A percentile compares a stretch with the other conserved stretches of the same genome.
Conservation (phyloP, 495 filamentous ascomycete genomes). For the Hypoxylon fragiforme region DNA sequence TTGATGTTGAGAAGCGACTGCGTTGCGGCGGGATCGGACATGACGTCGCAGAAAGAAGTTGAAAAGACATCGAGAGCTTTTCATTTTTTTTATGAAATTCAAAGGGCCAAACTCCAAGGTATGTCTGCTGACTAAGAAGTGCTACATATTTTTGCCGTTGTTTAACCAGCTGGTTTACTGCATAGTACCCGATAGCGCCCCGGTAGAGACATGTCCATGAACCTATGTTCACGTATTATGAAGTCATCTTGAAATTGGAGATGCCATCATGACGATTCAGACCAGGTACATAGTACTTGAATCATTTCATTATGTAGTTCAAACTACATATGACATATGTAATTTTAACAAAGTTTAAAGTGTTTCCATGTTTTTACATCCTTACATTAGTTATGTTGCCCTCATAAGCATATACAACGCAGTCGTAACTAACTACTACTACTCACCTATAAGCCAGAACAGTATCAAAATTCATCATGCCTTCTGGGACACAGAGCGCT, state of each 20-base stretch:
- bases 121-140: slow-evolving; percentile 9
- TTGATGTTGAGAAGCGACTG: slow-evolving; percentile 48
- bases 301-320: too few species aligned
- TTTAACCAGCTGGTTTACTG: slow-evolving; percentile 6
- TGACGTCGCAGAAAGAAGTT: slow-evolving; percentile 26
- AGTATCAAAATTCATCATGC: slow-evolving; percentile 6
- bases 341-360: too few species aligned
- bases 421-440: too few species aligned
- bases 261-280: slow-evolving; percentile 19
- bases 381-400: too few species aligned
- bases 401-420: too few species aligned
- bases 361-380: too few species aligned
- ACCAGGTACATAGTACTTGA: too few species aligned
- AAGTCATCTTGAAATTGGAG: slow-evolving; percentile 13
- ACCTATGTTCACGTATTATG: slow-evolving; percentile 11
- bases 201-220: background rate
- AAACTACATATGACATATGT: too few species aligned
- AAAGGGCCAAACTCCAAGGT: background rate
- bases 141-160: background rate
- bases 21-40: slow-evolving; percentile 32
- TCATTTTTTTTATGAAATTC: background rate
- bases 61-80: slow-evolving; percentile 7
- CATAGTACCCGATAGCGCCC: too few species aligned
- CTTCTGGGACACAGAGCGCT: slow-evolving; percentile 19
- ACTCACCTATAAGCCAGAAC: background rate